Conservation (phyloP, 106 monocot species). For the Phalaenopsis equestris region DNA sequence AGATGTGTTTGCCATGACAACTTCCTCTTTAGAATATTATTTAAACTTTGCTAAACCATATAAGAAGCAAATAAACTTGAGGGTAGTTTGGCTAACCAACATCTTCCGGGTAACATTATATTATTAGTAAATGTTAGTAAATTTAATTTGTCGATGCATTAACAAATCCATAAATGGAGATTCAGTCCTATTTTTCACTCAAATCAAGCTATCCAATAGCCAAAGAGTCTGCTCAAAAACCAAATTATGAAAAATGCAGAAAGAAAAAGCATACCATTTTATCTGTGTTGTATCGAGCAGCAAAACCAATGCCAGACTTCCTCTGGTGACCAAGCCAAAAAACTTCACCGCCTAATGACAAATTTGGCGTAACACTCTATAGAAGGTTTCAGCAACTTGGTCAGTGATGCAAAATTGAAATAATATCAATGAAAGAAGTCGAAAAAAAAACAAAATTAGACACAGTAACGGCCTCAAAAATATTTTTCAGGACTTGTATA, state of each 20-base stretch:
- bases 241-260: neutral
- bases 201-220: neutral
- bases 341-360: constrained; percentile 77
- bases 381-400: neutral
- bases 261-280: constrained; percentile 68
- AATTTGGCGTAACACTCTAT: constrained; percentile 83
- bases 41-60: neutral
- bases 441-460: neutral
- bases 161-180: neutral
- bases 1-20: too few species aligned
- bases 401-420: neutral
- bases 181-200: neutral
- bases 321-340: constrained; percentile 98
- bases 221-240: neutral
- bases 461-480: neutral
- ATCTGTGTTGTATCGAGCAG: constrained; percentile 81
- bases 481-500: neutral
- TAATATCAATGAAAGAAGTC: neutral
- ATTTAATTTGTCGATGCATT: neutral
- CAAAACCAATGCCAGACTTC: constrained; percentile 96
- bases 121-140: neutral
- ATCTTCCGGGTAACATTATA: neutral
- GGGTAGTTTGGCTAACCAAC: neutral
- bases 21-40: too few species aligned
- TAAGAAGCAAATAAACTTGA: neutral